Conservation (phyloP, 441 rosid genomes). For the Adansonia madagascariensis region DNA sequence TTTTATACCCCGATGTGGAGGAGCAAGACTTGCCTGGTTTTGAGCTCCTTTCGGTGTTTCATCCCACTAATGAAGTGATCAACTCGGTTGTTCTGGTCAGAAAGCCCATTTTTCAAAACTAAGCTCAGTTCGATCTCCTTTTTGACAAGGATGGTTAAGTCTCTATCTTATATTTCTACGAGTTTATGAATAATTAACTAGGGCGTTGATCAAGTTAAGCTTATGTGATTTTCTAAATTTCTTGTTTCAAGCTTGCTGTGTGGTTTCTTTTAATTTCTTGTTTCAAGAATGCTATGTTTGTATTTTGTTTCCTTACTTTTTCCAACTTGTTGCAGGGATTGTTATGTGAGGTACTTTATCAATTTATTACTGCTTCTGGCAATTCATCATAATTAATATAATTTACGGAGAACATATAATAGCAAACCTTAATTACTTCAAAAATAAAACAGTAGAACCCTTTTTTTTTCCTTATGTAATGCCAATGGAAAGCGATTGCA, state of each 20-base stretch:
- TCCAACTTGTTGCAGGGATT: background rate
- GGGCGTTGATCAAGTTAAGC: background rate
- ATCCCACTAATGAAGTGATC: constrained; percentile 38
- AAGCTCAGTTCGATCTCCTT: background rate
- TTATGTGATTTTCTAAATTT: background rate
- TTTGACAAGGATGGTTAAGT: background rate
- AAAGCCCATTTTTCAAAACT: constrained; percentile 24
- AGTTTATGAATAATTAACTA: background rate
- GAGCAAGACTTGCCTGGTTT: constrained; percentile 37
- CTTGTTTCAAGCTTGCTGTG: constrained; percentile 3
- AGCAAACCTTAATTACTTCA: too few species aligned
- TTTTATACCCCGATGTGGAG: constrained; percentile 44
- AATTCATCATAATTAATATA: too few species aligned
- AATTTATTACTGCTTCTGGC: background rate
- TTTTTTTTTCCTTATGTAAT: too few species aligned
- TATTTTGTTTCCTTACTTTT: background rate
- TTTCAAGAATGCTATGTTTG: background rate
- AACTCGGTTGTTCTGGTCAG: constrained; percentile 40
- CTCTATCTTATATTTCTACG: background rate
- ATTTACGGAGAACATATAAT: too few species aligned
- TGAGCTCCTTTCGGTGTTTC: constrained; percentile 45
- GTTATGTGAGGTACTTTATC: background rate
- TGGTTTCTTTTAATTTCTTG: background rate
- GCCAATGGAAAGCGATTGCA: background rate
- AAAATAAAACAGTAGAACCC: too few species aligned